phyloP scores from a whole-genome alignment of 148 eudicot genomes.

The Beta vulgaris region DNA sequence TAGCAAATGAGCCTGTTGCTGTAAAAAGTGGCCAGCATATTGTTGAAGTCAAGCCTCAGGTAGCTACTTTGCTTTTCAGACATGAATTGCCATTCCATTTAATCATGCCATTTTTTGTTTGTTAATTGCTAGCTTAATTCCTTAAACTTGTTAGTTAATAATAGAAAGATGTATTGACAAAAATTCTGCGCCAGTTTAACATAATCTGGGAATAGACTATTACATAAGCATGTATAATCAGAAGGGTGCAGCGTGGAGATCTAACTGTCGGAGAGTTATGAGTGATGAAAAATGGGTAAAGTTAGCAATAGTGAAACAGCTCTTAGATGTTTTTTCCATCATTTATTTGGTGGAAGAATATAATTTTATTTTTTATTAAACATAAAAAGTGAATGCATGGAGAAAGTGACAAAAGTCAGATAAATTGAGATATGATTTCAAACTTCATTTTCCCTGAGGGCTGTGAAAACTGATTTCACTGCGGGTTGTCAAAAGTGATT shows the following conservation, averaged over 20 bases:
- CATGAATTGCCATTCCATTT: not conserved
- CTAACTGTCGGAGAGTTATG: not conserved
- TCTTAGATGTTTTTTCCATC: not conserved
- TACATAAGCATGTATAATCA: not conserved
- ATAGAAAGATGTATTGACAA: not conserved
- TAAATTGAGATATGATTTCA: not conserved
- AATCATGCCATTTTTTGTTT: not conserved
- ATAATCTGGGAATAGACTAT: not conserved
- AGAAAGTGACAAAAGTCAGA: not conserved
- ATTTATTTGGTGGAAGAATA: not conserved
- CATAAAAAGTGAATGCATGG: not conserved
- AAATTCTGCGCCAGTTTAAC: not conserved
- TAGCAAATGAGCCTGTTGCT: conserved; percentile 36
- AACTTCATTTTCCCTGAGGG: not conserved
- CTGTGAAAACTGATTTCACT: not conserved
- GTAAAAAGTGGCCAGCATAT: conserved; percentile 29
- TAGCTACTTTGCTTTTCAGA: not conserved
- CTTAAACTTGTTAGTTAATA: not conserved
- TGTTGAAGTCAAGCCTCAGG: conserved; percentile 32
- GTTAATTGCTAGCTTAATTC: not conserved
- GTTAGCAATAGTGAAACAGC: not conserved
- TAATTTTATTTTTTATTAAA: not conserved
- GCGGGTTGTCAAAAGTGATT: not conserved
- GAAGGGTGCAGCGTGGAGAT: not conserved
- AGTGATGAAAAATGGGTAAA: not conserved